phyloP scores from a whole-genome alignment of 1,284 basidiomycete species.

The Phellopilus nigrolimitatus region DNA sequence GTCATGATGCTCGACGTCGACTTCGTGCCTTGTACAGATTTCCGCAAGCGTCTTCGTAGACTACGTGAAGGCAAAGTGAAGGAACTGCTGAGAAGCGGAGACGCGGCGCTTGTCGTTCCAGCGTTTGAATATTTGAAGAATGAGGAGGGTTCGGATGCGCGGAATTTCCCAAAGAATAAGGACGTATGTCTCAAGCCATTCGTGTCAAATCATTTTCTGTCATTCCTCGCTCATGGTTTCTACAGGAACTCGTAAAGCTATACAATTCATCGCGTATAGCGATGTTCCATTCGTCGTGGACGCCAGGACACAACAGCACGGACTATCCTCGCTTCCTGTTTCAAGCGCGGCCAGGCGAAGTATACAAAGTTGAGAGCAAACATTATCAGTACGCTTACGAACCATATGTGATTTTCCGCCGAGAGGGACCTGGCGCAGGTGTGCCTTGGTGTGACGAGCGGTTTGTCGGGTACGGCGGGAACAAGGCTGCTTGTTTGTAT shows the following conservation, averaged over 20 bases:
- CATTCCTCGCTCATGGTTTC: no score
- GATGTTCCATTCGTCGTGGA: conserved; percentile 77
- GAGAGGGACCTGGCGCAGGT: conserved; percentile 34
- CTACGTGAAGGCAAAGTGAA: no score
- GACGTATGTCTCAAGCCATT: no score
- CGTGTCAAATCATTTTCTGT: no score
- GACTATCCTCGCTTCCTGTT: conserved; percentile 67
- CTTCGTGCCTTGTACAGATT: conserved; percentile 78
- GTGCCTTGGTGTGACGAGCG: conserved; percentile 72
- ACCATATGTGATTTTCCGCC: conserved; percentile 77
- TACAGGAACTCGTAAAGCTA: conserved; percentile 54
- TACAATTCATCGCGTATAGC: conserved; percentile 50
- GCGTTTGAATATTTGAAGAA: conserved; percentile 73
- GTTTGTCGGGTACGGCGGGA: conserved; percentile 81
- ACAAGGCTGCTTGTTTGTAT: conserved; percentile 64
- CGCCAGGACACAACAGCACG: conserved; percentile 73
- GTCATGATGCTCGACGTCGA: conserved; percentile 89
- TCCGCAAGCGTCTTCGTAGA: conserved; percentile 50
- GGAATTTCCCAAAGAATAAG: conserved; percentile 62
- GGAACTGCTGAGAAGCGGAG: no score
- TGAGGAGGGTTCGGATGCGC: conserved; percentile 52
- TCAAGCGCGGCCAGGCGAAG: conserved; percentile 51
- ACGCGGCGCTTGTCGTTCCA: conserved; percentile 70
- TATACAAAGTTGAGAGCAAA: conserved; percentile 60
- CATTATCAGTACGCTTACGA: conserved; percentile 77